Evolutionary conservation across 2,329 filamentous ascomycete genomes (phyloP).

Genomic region (Dactylellina drechsleri): DNA sequence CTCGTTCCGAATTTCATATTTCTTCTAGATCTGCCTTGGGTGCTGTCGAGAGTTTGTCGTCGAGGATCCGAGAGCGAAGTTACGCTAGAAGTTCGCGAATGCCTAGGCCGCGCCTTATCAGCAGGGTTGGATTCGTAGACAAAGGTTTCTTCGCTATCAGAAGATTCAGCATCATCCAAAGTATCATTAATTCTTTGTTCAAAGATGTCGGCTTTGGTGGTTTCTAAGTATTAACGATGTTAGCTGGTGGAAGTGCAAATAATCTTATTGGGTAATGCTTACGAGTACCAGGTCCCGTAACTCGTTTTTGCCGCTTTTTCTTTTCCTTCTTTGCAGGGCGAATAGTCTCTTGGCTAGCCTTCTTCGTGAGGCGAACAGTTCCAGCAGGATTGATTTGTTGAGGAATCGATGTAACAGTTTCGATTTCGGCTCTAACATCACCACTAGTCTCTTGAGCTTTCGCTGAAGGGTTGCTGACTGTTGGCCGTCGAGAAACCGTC

Average conservation of each 20-base stretch:
- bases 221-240: slow-evolving; percentile 67
- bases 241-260: slow-evolving; percentile 41
- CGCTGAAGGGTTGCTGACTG: slow-evolving; percentile 67
- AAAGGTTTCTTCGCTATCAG: slow-evolving; percentile 97
- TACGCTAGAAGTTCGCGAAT: slow-evolving; percentile 92
- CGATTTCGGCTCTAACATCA: slow-evolving; percentile 97
- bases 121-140: slow-evolving; percentile 98
- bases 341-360: slow-evolving; percentile 94
- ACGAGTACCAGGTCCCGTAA: slow-evolving; percentile 56
- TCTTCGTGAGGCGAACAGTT: slow-evolving; percentile 76
- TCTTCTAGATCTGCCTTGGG: slow-evolving; percentile 38
- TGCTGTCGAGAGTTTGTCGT: slow-evolving; percentile 45
- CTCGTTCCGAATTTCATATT: slow-evolving; percentile 58
- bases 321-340: slow-evolving; percentile 88
- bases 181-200: slow-evolving; percentile 96
- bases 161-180: slow-evolving; percentile 94
- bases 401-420: slow-evolving; percentile 90
- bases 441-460: slow-evolving; percentile 74
- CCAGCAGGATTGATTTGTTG: slow-evolving; percentile 74
- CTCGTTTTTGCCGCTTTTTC: slow-evolving; percentile 79
- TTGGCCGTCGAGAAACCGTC: slow-evolving; percentile 69
- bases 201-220: slow-evolving; percentile 97
- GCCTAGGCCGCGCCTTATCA: slow-evolving; percentile 72
- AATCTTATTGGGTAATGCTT: slow-evolving; percentile 33
- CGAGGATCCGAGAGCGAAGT: slow-evolving; percentile 73